These are phyloP conservation scores for Arxiozyma telluris DNA, from an alignment of 1,139 yeast species.

Conservation along the genomic window DNA sequence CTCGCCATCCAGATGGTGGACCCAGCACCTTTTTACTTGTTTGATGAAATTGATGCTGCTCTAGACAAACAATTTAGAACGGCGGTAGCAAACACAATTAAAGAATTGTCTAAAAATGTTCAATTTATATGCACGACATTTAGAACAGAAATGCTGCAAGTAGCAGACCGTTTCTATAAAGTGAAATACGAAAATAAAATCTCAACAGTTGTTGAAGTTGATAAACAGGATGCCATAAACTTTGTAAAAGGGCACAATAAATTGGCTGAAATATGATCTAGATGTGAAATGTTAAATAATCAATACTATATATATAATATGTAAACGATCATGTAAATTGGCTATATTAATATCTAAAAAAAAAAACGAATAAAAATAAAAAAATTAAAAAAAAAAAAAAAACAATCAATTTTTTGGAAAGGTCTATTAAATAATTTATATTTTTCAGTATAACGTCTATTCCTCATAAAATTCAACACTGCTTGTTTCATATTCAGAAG, in stretches of 20 bases:
- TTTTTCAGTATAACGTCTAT: no score
- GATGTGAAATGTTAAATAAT: background rate
- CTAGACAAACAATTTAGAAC: conserved; percentile 87
- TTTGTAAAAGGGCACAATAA: conserved; percentile 57
- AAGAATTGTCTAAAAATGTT: conserved; percentile 53
- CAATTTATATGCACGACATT: conserved; percentile 96
- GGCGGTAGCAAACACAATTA: conserved; percentile 73
- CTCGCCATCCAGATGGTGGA: conserved; percentile 91
- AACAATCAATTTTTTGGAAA: no score
- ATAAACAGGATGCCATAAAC: conserved; percentile 61
- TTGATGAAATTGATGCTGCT: conserved; percentile 95
- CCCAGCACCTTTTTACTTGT: conserved; percentile 93
- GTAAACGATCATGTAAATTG: background rate
- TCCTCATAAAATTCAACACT: background rate
- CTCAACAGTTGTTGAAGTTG: conserved; percentile 66
- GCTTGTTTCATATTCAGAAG: conserved; percentile 1
- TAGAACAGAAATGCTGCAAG: conserved; percentile 83
- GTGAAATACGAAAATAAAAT: conserved; percentile 79
- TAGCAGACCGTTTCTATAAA: conserved; percentile 81
- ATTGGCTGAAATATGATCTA: conserved; percentile 15
- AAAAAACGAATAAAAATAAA: no score
- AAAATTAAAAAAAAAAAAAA: no score
- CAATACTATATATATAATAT: background rate
- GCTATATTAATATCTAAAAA: background rate
- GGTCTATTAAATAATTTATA: background rate